phyloP scores from a whole-genome alignment of 495 filamentous ascomycete genomes.

The Neurospora sp. region DNA sequence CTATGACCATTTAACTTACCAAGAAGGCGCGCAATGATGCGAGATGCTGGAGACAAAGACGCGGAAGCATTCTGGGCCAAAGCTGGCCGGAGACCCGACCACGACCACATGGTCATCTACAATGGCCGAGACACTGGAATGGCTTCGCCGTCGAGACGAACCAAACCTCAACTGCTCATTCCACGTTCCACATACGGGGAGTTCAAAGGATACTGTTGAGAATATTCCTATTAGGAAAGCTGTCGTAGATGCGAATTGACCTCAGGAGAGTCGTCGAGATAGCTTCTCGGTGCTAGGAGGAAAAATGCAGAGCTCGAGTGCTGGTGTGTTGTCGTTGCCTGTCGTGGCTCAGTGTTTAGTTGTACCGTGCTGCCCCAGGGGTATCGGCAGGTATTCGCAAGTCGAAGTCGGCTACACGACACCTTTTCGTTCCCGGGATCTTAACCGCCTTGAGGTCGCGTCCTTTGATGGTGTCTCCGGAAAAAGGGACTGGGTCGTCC shows the following conservation, averaged over 20 bases:
- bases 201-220: not conserved
- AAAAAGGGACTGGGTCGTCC: not conserved
- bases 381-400: not conserved
- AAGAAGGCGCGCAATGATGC: slow-evolving; percentile 13
- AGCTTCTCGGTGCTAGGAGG: not conserved
- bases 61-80: slow-evolving; percentile 15
- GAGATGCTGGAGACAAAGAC: slow-evolving; percentile 5
- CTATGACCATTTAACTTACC: not conserved
- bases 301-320: not conserved
- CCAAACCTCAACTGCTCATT: slow-evolving; percentile 11
- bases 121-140: not conserved
- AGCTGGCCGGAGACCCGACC: slow-evolving; percentile 14
- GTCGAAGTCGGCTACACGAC: not conserved
- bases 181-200: not conserved
- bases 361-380: not conserved
- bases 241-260: not conserved
- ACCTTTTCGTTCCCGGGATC: not conserved
- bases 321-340: not conserved
- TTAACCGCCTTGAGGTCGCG: not conserved
- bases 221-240: not conserved
- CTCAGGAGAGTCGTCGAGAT: not conserved
- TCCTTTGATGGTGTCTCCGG: not conserved
- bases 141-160: slow-evolving; percentile 14
- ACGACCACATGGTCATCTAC: slow-evolving; percentile 16
- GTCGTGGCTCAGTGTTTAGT: not conserved